Base-by-base conservation (phyloP, 495 filamentous ascomycete species). In the Aspergillus wentii region DNA sequence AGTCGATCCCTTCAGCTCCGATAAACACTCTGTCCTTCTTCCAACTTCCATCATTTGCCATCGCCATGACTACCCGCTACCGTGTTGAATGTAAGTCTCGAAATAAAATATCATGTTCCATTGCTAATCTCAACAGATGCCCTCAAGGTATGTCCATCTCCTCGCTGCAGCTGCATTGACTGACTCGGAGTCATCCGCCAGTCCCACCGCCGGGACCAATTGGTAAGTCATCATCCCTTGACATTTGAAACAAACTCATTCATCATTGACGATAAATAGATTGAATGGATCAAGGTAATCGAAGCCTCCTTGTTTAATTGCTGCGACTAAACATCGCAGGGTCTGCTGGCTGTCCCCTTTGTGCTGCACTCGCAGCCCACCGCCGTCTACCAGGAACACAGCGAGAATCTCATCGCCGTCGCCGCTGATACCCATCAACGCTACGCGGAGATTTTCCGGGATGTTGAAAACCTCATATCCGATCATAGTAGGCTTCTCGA, bases 341-440 rank as follows among this genome's bases (percentile, higher is more conserved):
- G 89, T 20, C 74, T 98, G 1, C 72, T 98, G 3, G 94, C 94
- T 1, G 91, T 97, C 0, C 94, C 94, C 0, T 99, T 99, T 55
- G 91, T 99, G 33, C 77, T 99, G 32, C 88, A 95, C 58, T 95
- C 89, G 8, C 88, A 96, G 59, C 94, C 94, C 5, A 91, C 87
- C 1, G 85, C 86, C 11, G 73, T 86, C 20, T 87, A 85, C 44
- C 78, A 86, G 33, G 62, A 67, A 33, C 53, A 66, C 23, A 56
- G 62, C 37, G 59, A 59, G 32, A 53, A 52, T 10, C 51, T 74
- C 22, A 62, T 75, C 17, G 69, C 71, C 17, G 73, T 72, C 46
- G 71, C 74, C 23, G 75, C 64, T 23, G 75, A 85, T 30, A 68
- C 76, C 7, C 86, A 92, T 46, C 72, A 81, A 15, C 80, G 92